Conservation (phyloP, 1,284 basidiomycete genomes). For the Trichosporon inkin region DNA sequence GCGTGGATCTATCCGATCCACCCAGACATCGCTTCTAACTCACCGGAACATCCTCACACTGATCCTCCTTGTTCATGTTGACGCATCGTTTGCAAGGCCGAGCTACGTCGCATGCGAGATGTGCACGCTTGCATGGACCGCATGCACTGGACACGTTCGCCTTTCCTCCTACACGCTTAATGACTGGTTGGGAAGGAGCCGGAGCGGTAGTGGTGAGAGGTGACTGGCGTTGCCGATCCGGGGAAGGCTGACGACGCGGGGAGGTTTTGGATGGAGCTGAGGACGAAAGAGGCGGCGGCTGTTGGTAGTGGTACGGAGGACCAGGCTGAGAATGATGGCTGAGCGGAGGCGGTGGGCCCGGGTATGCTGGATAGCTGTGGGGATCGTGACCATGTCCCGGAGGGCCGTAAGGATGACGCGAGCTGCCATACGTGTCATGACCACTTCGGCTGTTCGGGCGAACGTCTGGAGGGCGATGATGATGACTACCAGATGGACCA, state of each 20-base stretch:
- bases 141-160: constrained; percentile 42
- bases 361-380: not conserved
- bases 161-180: constrained; percentile 32
- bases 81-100: constrained; percentile 48
- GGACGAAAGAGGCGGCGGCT: not conserved
- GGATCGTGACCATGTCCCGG: not conserved
- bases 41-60: constrained; percentile 48
- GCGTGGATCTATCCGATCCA: not conserved
- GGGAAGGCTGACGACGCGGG: not conserved
- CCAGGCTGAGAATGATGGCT: not conserved
- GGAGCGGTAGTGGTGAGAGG: constrained; percentile 3
- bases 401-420: not conserved
- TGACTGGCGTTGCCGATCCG: not conserved
- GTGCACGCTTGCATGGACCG: constrained; percentile 45
- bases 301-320: not conserved
- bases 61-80: constrained; percentile 42
- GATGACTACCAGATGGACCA: constrained; percentile 11
- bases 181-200: constrained; percentile 2
- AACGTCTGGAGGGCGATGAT: not conserved
- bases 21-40: constrained; percentile 17
- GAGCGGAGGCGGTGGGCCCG: not conserved
- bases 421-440: not conserved
- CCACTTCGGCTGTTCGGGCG: not conserved
- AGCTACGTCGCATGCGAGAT: constrained; percentile 44
- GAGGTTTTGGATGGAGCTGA: not conserved